Evolutionary conservation across 768 basidiomycete species (phyloP), one percentile per base, ranked within the genome.

Genomic region (Lactarius psammicola): DNA sequence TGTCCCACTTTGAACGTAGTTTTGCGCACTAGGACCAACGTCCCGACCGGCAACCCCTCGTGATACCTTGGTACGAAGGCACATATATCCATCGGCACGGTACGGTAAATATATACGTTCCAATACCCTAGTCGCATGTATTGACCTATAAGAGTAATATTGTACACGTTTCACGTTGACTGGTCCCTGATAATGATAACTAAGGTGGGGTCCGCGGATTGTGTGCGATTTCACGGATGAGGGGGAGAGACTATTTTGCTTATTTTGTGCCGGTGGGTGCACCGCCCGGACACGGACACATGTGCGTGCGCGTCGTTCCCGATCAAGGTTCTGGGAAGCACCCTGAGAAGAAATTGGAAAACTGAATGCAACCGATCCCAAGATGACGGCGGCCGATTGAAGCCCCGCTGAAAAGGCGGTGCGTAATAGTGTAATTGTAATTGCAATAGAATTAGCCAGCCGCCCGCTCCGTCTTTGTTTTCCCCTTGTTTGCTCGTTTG

Each of bases 321-420:
- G 66, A 67, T 67, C 66, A 67, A 67, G 57, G 31, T 62, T 66
- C 61, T 63, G 61, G 62, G 66, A 63, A 63, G 61, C 57, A 63
- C 60, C 65, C 65, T 66, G 60, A 60, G 60, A 61, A 61, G n/a
- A n/a, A n/a, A 59, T 20, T 42, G 42, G 42, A 42, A 55, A 2
- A 34, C 33, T 56, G 38, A 66, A 63, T 59, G 57, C 57, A 54
- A 44, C 66, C 66, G 66, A 51, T 51, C 49, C 49, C 49, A 51
- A 67, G 57, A 49, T 53, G 65, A 55, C 60, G 49, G 57, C 65
- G 20, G 54, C 54, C 28, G 36, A 51, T 51, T 63, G 26, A 33
- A 44, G 40, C 51, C 54, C 66, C 66, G 61, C 57, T 63, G 40
- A 62, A 58, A 38, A 67, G 66, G 66, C 66, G 58, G 66, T 67